These are phyloP conservation scores for Cyberlindnera euphorbiiphila DNA, from an alignment of 805 yeast genomes.

Conservation along the genomic window DNA sequence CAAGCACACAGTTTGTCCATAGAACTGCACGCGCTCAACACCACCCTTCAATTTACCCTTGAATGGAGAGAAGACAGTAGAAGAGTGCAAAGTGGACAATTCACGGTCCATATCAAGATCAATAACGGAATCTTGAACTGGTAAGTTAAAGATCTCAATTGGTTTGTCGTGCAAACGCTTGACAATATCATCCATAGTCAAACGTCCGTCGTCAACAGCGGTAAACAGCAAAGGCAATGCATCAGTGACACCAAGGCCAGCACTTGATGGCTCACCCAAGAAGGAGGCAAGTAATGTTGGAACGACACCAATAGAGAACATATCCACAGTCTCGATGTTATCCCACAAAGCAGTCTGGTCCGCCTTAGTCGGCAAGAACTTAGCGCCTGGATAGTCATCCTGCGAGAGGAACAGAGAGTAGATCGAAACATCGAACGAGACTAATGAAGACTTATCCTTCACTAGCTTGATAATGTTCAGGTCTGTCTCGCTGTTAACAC, in stretches of 20 bases:
- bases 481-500: conserved; percentile 77
- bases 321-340: conserved; percentile 67
- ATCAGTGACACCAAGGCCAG: conserved; percentile 79
- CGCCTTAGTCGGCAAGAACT: conserved; percentile 71
- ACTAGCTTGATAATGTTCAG: conserved; percentile 80
- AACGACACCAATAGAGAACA: conserved; percentile 78
- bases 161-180: conserved; percentile 78
- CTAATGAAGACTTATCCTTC: conserved; percentile 73
- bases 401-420: conserved; percentile 73
- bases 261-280: conserved; percentile 52
- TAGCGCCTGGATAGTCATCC: conserved; percentile 66
- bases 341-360: conserved; percentile 85
- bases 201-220: conserved; percentile 70
- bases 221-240: conserved; percentile 76
- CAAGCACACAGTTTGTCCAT: conserved; percentile 74
- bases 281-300: conserved; percentile 72
- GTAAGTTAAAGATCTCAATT: conserved; percentile 73
- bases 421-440: conserved; percentile 87
- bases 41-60: conserved; percentile 65
- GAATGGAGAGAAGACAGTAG: conserved; percentile 53
- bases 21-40: conserved; percentile 81
- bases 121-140: conserved; percentile 73
- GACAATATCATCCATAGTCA: conserved; percentile 70
- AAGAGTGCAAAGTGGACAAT: conserved; percentile 37
- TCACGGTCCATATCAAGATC: conserved; percentile 81